Percentiles rank a stretch among this genome's conserved stretches.
Evolutionary conservation across 345 rosid species (phyloP).

Genomic region (Bretschneidera sinensis): DNA sequence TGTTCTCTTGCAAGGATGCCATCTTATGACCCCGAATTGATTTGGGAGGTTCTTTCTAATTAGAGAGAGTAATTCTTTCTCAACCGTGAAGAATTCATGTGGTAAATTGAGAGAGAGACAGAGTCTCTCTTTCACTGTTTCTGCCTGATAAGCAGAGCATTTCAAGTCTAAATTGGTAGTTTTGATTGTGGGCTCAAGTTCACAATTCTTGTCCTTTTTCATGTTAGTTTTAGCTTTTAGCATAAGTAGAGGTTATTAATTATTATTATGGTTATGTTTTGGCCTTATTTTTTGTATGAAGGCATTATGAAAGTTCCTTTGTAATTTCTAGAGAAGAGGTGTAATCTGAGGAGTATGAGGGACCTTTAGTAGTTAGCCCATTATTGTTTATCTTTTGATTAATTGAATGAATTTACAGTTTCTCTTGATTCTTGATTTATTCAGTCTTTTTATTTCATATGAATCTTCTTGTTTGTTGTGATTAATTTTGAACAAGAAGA

Average conservation of each 20-base stretch:
- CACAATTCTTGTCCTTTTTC: neutral
- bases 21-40: constrained; percentile 80
- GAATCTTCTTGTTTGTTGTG: no score
- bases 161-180: constrained; percentile 17
- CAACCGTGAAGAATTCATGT: neutral
- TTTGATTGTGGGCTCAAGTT: neutral
- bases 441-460: neutral
- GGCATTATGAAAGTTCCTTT: constrained; percentile 17
- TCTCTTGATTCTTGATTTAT: no score
- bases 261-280: neutral
- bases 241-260: no score
- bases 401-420: no score
- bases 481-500: no score
- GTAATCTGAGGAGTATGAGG: neutral
- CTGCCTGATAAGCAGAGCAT: neutral
- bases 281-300: constrained; percentile 18
- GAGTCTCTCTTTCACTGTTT: neutral
- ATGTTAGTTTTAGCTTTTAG: neutral
- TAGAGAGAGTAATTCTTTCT: constrained; percentile 21
- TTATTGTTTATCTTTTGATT: neutral
- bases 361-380: neutral
- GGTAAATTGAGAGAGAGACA: constrained; percentile 18
- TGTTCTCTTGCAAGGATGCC: constrained; percentile 79
- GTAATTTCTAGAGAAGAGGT: neutral
- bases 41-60: constrained; percentile 89